These are phyloP conservation scores for Pleurotus tuoliensis DNA, from an alignment of 768 basidiomycete genomes.

Conservation along the genomic window DNA sequence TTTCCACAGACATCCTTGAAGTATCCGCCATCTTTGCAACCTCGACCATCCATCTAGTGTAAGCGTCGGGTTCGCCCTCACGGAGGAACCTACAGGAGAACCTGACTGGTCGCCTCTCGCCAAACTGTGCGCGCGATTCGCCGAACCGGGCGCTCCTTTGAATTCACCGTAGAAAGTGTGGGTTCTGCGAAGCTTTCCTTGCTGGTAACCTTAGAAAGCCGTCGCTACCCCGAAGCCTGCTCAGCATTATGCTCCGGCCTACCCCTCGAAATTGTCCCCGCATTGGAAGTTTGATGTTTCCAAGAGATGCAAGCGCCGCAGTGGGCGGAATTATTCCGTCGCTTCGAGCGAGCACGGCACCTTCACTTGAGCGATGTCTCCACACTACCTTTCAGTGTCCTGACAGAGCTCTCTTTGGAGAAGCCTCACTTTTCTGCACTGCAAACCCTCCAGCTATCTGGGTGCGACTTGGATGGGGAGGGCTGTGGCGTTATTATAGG, in stretches of 20 bases:
- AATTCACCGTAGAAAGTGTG: neutral
- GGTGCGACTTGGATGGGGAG: neutral
- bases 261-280: too few species aligned
- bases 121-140: neutral
- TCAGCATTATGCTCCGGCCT: too few species aligned
- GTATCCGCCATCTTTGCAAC: neutral
- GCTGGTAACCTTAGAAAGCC: too few species aligned
- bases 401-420: neutral
- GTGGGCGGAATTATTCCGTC: neutral
- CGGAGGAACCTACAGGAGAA: neutral
- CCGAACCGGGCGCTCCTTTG: neutral
- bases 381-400: neutral
- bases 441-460: neutral
- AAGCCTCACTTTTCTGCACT: neutral
- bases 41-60: too few species aligned
- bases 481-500: neutral
- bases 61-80: too few species aligned
- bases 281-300: too few species aligned
- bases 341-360: neutral
- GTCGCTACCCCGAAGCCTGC: too few species aligned
- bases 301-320: neutral
- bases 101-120: neutral
- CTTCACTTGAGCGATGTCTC: neutral
- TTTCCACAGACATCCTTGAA: neutral
- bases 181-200: too few species aligned